These are phyloP conservation scores for Candida rishiriensis DNA, from an alignment of 805 yeast genomes.

Conservation along the genomic window DNA sequence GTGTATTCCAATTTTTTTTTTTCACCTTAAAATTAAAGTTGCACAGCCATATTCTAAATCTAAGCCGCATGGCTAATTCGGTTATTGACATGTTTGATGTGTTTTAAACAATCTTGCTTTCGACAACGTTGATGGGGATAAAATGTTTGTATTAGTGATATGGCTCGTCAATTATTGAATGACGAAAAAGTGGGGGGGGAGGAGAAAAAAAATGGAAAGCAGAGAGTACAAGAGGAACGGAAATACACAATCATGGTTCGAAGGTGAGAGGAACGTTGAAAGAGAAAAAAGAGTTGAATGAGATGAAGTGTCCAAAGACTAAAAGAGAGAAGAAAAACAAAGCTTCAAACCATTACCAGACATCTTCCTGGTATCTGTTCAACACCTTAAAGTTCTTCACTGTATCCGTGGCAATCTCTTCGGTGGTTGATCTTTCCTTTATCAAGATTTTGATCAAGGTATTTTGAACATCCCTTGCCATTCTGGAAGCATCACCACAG, in stretches of 20 bases:
- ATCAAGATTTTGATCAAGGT: constrained; percentile 62
- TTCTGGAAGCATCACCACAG: constrained; percentile 93
- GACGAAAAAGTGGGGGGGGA: too few relatives aligned
- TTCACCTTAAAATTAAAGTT: too few relatives aligned
- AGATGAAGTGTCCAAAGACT: not conserved
- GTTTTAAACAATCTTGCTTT: too few relatives aligned
- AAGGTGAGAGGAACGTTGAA: not conserved
- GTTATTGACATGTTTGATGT: too few relatives aligned
- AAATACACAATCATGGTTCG: not conserved
- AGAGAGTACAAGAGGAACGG: too few relatives aligned
- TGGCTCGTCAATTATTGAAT: too few relatives aligned
- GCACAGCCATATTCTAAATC: too few relatives aligned
- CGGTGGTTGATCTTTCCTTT: constrained; percentile 56
- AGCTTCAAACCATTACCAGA: constrained; percentile 55
- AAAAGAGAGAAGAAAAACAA: not conserved
- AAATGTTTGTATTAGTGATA: too few relatives aligned
- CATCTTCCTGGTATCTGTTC: constrained; percentile 95
- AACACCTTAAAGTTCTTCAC: constrained; percentile 75
- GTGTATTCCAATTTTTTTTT: too few relatives aligned
- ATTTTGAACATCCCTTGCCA: constrained; percentile 91
- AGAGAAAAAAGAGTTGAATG: not conserved
- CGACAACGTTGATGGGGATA: too few relatives aligned
- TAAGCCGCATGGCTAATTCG: too few relatives aligned
- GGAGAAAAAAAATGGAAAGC: too few relatives aligned
- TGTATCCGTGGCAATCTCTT: constrained; percentile 68